These are phyloP conservation scores for Brasilioporus rufonigricans DNA, from an alignment of 768 basidiomycete species.

Conservation along the genomic window DNA sequence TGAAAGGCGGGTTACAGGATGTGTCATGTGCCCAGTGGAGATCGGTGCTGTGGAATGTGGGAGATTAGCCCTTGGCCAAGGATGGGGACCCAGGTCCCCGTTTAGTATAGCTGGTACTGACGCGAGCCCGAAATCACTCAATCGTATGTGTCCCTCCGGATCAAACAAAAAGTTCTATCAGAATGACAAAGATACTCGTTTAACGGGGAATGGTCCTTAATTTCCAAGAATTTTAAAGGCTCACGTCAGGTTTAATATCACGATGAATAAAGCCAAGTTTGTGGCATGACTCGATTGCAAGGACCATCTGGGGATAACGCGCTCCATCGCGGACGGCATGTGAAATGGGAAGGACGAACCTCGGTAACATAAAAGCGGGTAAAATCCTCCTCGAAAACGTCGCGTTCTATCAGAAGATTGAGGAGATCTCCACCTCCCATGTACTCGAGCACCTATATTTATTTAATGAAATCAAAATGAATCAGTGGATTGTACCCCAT, in stretches of 20 bases:
- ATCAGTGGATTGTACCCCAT: conserved; percentile 36
- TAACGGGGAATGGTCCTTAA: conserved; percentile 29
- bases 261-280: conserved; percentile 96
- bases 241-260: conserved; percentile 93
- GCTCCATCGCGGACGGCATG: conserved; percentile 21
- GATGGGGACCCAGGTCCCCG: conserved; percentile 22
- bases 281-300: conserved; percentile 92
- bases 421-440: conserved; percentile 97
- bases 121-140: conserved; percentile 96
- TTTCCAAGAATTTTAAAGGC: conserved; percentile 31
- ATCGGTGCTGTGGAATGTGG: conserved; percentile 59
- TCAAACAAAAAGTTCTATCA: conserved; percentile 92
- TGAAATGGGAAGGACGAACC: conserved; percentile 42
- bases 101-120: conserved; percentile 46
- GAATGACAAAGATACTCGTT: conserved; percentile 22
- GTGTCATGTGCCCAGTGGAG: conserved; percentile 98
- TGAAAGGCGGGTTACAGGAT: conserved; percentile 51
- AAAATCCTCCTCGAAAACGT: conserved; percentile 88
- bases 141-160: conserved; percentile 88
- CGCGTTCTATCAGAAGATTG: conserved; percentile 90
- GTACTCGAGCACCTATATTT: conserved; percentile 78
- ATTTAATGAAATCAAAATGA: conserved; percentile 57
- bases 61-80: conserved; percentile 18
- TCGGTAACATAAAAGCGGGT: conserved; percentile 94
- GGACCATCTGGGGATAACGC: conserved; percentile 70